These are phyloP conservation scores for Paracamarosporium sp. DNA, from an alignment of 2,329 filamentous ascomycete genomes.

Conservation along the genomic window DNA sequence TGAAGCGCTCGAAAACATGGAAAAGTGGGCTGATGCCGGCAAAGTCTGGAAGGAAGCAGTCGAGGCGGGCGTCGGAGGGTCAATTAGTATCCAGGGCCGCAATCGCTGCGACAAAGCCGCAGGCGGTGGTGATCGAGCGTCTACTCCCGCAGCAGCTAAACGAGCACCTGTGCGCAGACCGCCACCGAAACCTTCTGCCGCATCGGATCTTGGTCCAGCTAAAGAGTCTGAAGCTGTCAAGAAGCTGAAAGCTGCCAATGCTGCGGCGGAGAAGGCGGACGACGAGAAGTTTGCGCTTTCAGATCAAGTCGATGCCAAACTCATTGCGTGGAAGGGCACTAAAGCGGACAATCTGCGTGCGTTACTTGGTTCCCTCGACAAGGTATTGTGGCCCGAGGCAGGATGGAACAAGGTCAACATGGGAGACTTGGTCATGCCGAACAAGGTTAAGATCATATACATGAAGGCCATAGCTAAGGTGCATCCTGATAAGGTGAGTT, in stretches of 20 bases:
- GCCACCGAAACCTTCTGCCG: constrained; percentile 48
- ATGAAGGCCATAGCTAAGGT: constrained; percentile 99
- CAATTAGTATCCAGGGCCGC: constrained; percentile 82
- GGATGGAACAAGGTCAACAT: constrained; percentile 98
- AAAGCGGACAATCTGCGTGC: constrained; percentile 93
- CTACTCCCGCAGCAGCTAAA: constrained; percentile 25
- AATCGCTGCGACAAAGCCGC: constrained; percentile 88
- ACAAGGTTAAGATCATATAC: constrained; percentile 95
- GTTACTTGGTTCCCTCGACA: constrained; percentile 83
- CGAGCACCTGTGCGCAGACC: constrained; percentile 32
- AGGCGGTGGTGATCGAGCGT: constrained; percentile 39
- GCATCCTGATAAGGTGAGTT: constrained; percentile 95
- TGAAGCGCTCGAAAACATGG: constrained; percentile 93
- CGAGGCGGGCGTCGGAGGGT: constrained; percentile 83
- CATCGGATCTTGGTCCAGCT: constrained; percentile 53
- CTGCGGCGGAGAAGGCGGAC: constrained; percentile 83
- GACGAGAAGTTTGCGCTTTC: constrained; percentile 91
- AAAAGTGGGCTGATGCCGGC: constrained; percentile 87
- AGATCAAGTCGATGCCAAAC: constrained; percentile 81
- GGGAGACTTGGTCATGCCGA: constrained; percentile 89
- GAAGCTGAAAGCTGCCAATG: constrained; percentile 81
- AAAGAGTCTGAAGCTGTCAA: constrained; percentile 76
- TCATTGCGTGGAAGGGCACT: constrained; percentile 84
- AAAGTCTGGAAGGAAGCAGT: constrained; percentile 83
- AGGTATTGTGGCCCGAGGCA: constrained; percentile 87